A percentile compares a stretch with the other conserved stretches of the same genome.
These are phyloP conservation scores for Daphne laureola DNA, from an alignment of 441 rosid species.

Conservation along the genomic window DNA sequence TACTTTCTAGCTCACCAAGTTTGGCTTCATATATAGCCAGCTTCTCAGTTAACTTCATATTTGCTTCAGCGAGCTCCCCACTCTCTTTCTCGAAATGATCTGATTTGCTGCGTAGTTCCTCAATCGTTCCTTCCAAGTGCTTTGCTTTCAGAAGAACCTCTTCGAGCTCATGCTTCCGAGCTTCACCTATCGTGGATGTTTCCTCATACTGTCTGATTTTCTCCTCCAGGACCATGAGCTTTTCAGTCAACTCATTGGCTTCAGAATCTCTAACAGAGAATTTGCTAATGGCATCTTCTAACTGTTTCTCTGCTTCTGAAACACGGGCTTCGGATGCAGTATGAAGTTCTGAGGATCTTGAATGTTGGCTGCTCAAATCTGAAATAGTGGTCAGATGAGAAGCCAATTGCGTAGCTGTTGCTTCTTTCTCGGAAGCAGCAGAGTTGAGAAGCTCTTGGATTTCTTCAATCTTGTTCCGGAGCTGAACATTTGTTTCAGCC, in stretches of 20 bases:
- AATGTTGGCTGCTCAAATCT: constrained; percentile 51
- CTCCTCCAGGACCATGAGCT: constrained; percentile 44
- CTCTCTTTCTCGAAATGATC: constrained; percentile 58
- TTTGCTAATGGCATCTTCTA: constrained; percentile 49
- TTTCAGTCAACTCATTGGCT: constrained; percentile 47
- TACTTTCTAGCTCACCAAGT: constrained; percentile 47
- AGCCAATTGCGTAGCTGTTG: constrained; percentile 40
- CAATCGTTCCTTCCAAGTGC: constrained; percentile 49
- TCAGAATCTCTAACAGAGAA: constrained; percentile 46
- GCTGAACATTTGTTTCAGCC: constrained; percentile 73
- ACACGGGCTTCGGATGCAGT: constrained; percentile 39
- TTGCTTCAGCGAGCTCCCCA: constrained; percentile 67
- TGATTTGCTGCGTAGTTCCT: constrained; percentile 55
- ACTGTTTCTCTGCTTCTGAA: constrained; percentile 31
- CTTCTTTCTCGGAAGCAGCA: constrained; percentile 60
- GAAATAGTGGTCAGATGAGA: constrained; percentile 35
- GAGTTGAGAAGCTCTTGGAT: constrained; percentile 58
- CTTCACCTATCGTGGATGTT: constrained; percentile 47
- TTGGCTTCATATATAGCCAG: constrained; percentile 55
- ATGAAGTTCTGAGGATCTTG: constrained; percentile 44
- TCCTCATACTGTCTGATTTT: constrained; percentile 45
- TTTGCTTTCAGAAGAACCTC: constrained; percentile 47
- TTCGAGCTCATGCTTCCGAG: constrained; percentile 53
- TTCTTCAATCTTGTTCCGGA: constrained; percentile 59
- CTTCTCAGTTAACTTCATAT: constrained; percentile 70